These are phyloP conservation scores for Phialemoniopsis sp. DNA, from an alignment of 2,329 filamentous ascomycete genomes.

Conservation along the genomic window DNA sequence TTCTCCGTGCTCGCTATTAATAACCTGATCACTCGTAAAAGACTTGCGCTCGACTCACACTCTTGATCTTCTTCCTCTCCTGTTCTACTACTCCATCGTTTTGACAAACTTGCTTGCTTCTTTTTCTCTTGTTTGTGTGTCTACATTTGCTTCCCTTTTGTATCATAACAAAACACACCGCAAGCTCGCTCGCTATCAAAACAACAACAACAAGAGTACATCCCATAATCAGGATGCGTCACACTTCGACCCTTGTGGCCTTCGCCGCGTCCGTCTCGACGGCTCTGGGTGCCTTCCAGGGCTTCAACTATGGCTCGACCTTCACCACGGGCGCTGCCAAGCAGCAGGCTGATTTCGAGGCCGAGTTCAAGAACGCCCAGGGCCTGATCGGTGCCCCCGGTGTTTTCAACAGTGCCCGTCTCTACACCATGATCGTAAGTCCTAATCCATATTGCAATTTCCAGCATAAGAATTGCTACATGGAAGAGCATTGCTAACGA, in stretches of 20 bases:
- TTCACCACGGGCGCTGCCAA: constrained; percentile 58
- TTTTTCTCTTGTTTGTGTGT: neutral
- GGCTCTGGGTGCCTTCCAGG: constrained; percentile 38
- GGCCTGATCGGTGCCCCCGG: constrained; percentile 59
- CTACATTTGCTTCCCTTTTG: neutral
- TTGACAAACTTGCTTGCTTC: neutral
- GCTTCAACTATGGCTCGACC: constrained; percentile 71
- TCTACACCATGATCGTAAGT: constrained; percentile 67
- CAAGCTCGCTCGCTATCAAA: neutral
- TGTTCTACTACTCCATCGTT: neutral
- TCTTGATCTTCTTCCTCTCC: too few species aligned
- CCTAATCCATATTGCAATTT: too few species aligned
- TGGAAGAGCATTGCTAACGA: too few species aligned
- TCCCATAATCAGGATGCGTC: neutral
- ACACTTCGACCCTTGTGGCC: constrained; percentile 18
- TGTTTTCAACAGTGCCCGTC: constrained; percentile 60
- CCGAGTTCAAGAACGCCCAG: constrained; percentile 64
- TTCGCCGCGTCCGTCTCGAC: constrained; percentile 23
- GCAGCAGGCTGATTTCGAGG: constrained; percentile 61
- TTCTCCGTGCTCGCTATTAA: too few species aligned
- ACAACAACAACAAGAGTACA: neutral
- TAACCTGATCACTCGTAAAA: too few species aligned
- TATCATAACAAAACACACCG: neutral
- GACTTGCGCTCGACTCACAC: too few species aligned
- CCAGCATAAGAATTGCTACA: too few species aligned